Evolutionary conservation across 108 stramenopile genomes (phyloP).

Genomic region (Phaeodactylum tricornutum): DNA sequence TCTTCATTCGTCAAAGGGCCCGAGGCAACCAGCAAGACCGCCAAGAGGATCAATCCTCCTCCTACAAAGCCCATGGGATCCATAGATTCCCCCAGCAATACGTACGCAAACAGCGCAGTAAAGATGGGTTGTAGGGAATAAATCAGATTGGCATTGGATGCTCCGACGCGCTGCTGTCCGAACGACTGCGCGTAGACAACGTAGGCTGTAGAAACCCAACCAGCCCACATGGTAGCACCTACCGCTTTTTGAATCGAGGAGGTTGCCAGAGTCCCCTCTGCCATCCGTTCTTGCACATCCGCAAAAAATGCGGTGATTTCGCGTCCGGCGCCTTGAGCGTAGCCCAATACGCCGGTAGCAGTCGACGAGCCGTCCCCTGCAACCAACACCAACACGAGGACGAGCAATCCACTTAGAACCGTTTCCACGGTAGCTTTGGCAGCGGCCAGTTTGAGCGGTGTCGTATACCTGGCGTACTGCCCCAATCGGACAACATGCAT

Average conservation of each 20-base stretch:
- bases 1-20: background rate
- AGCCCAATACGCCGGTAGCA: slow-evolving; percentile 8
- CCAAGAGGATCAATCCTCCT: slow-evolving; percentile 53
- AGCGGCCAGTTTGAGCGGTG: slow-evolving; percentile 61
- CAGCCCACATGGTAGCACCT: slow-evolving; percentile 74
- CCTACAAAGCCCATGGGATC: slow-evolving; percentile 49
- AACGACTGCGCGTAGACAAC: slow-evolving; percentile 76
- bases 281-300: slow-evolving; percentile 12
- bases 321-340: slow-evolving; percentile 20
- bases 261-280: slow-evolving; percentile 22
- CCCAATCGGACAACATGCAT: slow-evolving; percentile 80
- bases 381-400: background rate
- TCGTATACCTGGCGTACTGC: slow-evolving; percentile 43
- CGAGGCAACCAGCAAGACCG: slow-evolving; percentile 49
- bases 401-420: slow-evolving; percentile 16
- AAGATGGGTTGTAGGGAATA: slow-evolving; percentile 84
- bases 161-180: slow-evolving; percentile 60
- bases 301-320: slow-evolving; percentile 43
- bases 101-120: slow-evolving; percentile 70
- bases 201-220: slow-evolving; percentile 75
- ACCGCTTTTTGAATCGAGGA: slow-evolving; percentile 20
- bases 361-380: background rate
- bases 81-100: slow-evolving; percentile 64
- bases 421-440: slow-evolving; percentile 65
- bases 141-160: slow-evolving; percentile 77